Conservation (phyloP, 352 stramenopile species). For the Phytophthora cajani region DNA sequence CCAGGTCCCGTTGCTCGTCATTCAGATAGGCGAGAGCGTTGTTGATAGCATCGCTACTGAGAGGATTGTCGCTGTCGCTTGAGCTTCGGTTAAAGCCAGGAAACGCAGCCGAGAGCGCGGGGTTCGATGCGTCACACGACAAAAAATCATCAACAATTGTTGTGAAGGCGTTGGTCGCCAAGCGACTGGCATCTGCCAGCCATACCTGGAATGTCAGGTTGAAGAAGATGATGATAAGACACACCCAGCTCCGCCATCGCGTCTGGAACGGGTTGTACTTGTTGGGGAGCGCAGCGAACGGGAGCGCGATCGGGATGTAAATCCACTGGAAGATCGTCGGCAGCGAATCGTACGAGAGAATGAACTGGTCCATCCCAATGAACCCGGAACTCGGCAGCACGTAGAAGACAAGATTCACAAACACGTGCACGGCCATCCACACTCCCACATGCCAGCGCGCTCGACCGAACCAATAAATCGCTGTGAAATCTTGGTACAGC, state of each 20-base stretch:
- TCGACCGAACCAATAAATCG: conserved; percentile 81
- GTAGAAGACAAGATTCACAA: conserved; percentile 73
- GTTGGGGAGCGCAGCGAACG: conserved; percentile 76
- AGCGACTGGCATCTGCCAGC: conserved; percentile 64
- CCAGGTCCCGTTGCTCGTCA: conserved; percentile 40
- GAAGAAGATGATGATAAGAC: conserved; percentile 79
- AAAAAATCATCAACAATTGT: conserved; percentile 45
- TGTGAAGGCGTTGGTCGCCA: conserved; percentile 57
- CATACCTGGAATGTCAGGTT: conserved; percentile 82
- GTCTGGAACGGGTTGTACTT: conserved; percentile 77
- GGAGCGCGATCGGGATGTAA: conserved; percentile 74
- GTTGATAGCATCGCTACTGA: conserved; percentile 31
- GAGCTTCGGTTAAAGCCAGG: conserved; percentile 33
- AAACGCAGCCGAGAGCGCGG: conserved; percentile 30
- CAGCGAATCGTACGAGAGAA: conserved; percentile 52
- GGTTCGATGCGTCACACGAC: conserved; percentile 44
- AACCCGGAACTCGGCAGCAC: conserved; percentile 68
- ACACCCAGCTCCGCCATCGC: conserved; percentile 78
- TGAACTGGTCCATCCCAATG: conserved; percentile 72
- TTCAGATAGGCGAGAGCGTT: conserved; percentile 43
- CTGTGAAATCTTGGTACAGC: conserved; percentile 88
- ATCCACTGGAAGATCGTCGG: conserved; percentile 69
- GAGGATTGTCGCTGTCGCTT: conserved; percentile 15
- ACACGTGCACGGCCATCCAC: conserved; percentile 74
- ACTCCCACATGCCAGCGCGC: conserved; percentile 77